Conservation (phyloP, 345 rosid genomes). For the Sonneratia alba region DNA sequence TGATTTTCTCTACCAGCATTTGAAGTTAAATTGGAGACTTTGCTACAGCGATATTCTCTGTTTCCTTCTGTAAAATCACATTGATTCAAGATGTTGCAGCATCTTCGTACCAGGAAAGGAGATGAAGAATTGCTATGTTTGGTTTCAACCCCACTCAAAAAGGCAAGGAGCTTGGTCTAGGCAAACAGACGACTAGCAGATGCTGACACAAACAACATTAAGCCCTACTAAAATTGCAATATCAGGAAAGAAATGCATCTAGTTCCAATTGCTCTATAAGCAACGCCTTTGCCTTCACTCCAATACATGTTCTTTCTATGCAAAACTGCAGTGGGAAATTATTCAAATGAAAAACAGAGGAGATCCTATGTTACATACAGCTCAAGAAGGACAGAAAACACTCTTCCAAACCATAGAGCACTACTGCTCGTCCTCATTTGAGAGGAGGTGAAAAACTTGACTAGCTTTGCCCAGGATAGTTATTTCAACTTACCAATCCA, state of each 20-base stretch:
- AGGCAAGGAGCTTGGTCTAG: not conserved
- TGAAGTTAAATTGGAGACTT: not conserved
- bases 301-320: not conserved
- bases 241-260: not conserved
- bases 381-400: not conserved
- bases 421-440: too few species aligned
- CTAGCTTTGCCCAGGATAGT: not conserved
- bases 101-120: not conserved
- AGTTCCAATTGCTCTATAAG: not conserved
- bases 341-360: not conserved
- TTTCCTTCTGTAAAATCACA: not conserved
- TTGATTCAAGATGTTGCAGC: not conserved
- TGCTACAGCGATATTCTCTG: not conserved
- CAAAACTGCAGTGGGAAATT: not conserved
- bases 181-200: not conserved
- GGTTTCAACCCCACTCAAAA: not conserved
- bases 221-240: not conserved
- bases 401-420: too few species aligned
- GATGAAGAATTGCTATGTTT: not conserved
- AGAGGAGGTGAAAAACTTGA: too few species aligned
- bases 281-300: not conserved
- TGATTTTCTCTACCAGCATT: not conserved
- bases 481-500: slow-evolving; percentile 69
- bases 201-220: not conserved
- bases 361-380: too few species aligned